Percentiles rank a stretch among this genome's conserved stretches.
Conservation (phyloP, 2,329 filamentous ascomycete species). For the Aphanoascus verrucosus region DNA sequence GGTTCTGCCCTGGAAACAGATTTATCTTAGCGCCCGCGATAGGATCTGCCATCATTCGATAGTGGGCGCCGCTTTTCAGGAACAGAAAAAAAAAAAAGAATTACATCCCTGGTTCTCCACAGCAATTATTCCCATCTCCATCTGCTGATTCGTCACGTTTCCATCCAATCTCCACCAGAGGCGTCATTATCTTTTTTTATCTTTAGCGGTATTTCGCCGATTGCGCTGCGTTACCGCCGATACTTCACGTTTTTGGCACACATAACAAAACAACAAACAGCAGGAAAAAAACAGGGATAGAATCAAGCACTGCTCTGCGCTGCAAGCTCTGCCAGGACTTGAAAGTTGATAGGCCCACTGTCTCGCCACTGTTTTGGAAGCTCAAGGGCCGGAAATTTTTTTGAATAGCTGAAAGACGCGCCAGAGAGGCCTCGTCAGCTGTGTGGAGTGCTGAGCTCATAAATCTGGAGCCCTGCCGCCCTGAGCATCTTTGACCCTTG, state of each 20-base stretch:
- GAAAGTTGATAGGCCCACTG: no score
- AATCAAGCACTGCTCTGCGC: no score
- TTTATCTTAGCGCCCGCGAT: neutral
- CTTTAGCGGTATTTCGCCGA: neutral
- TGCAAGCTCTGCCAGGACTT: no score
- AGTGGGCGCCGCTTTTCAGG: conserved; percentile 7
- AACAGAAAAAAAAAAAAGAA: neutral
- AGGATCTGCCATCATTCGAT: conserved; percentile 7
- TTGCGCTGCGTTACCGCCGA: neutral
- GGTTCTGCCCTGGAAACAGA: neutral
- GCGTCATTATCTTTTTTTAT: neutral
- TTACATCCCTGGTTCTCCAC: neutral
- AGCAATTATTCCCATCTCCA: neutral
- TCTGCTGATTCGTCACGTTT: neutral
- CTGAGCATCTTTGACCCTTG: neutral
- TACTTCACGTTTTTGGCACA: no score
- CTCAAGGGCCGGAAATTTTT: neutral
- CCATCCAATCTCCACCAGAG: neutral
- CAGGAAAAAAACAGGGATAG: no score
- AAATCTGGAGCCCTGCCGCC: no score
- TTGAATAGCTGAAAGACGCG: neutral
- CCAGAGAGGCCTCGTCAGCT: neutral
- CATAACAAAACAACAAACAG: no score
- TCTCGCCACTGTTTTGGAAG: neutral
- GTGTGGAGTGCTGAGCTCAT: neutral